Percentiles rank a stretch among this genome's conserved stretches.
These are phyloP conservation scores for Xylariales sp. DNA, from an alignment of 2,329 filamentous ascomycete species.

Conservation along the genomic window DNA sequence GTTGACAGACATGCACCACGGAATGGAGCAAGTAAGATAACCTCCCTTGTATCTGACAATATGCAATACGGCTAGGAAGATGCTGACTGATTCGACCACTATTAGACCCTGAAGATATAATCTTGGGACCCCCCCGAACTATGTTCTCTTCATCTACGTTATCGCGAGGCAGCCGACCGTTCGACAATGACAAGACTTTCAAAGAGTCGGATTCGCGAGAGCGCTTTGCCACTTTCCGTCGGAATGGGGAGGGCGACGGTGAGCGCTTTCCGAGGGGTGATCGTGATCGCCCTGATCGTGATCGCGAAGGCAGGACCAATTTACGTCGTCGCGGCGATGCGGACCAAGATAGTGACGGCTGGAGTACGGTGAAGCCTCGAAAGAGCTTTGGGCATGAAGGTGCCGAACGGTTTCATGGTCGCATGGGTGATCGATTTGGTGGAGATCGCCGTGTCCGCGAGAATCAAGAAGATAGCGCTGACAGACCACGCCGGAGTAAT, in stretches of 20 bases:
- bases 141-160: conserved; percentile 75
- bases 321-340: conserved; percentile 50
- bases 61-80: too few species aligned
- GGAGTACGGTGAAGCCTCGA: conserved; percentile 69
- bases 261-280: conserved; percentile 28
- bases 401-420: conserved; percentile 59
- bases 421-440: conserved; percentile 13
- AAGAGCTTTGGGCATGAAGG: conserved; percentile 71
- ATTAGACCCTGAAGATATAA: conserved; percentile 70
- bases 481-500: conserved; percentile 38
- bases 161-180: conserved; percentile 40
- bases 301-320: conserved; percentile 42
- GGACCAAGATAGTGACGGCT: conserved; percentile 64
- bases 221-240: conserved; percentile 55
- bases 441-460: conserved; percentile 38
- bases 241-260: conserved; percentile 39
- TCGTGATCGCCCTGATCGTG: conserved; percentile 34
- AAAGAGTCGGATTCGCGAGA: conserved; percentile 51
- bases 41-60: conserved; percentile 10
- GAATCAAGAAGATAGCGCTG: conserved; percentile 49
- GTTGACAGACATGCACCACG: conserved; percentile 52
- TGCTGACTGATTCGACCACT: conserved; percentile 22
- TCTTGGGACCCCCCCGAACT: conserved; percentile 79
- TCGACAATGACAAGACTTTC: conserved; percentile 48
- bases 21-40: conserved; percentile 50